A percentile compares a stretch with the other conserved stretches of the same genome.
Evolutionary conservation across 768 basidiomycete genomes (phyloP).

Genomic region (Tulasnella sp.): DNA sequence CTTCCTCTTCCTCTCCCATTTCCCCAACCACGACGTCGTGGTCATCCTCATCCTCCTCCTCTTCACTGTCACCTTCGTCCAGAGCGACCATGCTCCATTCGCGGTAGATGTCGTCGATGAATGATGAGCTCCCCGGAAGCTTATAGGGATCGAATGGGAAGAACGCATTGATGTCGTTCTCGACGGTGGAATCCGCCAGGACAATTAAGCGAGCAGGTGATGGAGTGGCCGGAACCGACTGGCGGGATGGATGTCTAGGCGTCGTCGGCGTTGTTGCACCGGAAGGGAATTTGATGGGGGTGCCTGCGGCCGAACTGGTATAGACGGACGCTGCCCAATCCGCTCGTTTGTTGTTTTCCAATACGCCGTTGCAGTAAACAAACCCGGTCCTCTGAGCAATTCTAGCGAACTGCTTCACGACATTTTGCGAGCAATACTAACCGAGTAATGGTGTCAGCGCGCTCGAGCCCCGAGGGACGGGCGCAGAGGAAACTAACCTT

Average conservation of each 20-base stretch:
- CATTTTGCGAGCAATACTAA: constrained; percentile 84
- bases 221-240: background rate
- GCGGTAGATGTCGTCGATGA: constrained; percentile 79
- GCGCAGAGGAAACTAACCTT: constrained; percentile 51
- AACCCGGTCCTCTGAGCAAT: constrained; percentile 88
- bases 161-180: constrained; percentile 79
- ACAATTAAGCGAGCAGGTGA: constrained; percentile 24
- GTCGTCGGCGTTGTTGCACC: constrained; percentile 10
- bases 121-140: constrained; percentile 70
- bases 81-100: constrained; percentile 84
- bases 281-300: background rate
- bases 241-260: background rate
- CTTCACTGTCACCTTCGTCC: constrained; percentile 64
- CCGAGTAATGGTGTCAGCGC: background rate
- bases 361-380: constrained; percentile 88
- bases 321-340: constrained; percentile 42
- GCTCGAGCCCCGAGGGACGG: background rate
- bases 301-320: background rate
- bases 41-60: constrained; percentile 58
- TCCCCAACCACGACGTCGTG: constrained; percentile 37
- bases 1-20: constrained; percentile 37
- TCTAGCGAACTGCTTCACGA: constrained; percentile 90
- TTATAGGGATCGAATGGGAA: constrained; percentile 99
- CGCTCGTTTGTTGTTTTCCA: constrained; percentile 79
- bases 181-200: constrained; percentile 36